Percentiles rank a stretch among this genome's conserved stretches.
These are phyloP conservation scores for Cytospora schulzeri DNA, from an alignment of 2,329 filamentous ascomycete genomes.

Conservation along the genomic window DNA sequence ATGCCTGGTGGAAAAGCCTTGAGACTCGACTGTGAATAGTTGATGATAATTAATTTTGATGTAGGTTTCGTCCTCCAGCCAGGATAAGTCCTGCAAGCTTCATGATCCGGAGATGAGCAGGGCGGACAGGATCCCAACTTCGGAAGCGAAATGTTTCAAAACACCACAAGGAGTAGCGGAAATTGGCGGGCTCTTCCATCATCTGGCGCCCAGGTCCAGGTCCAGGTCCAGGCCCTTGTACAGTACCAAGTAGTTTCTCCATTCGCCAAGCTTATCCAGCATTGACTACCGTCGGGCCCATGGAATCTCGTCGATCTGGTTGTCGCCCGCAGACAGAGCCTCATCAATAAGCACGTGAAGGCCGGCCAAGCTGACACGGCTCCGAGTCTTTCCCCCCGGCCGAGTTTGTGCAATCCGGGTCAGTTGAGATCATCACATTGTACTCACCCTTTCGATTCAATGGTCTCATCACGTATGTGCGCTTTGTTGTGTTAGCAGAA, in stretches of 20 bases:
- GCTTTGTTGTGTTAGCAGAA: too few relatives aligned
- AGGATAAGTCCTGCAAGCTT: too few relatives aligned
- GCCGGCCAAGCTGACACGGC: background rate
- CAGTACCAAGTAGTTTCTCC: background rate
- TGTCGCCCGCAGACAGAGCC: background rate
- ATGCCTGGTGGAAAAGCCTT: too few relatives aligned
- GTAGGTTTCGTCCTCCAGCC: too few relatives aligned
- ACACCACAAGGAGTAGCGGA: constrained; percentile 12
- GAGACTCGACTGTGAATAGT: background rate
- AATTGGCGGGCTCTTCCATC: constrained; percentile 14
- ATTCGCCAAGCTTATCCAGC: background rate
- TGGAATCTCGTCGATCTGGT: background rate
- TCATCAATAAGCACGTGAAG: background rate
- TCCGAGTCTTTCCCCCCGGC: background rate
- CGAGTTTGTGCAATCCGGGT: background rate
- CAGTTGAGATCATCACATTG: too few relatives aligned
- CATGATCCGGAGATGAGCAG: constrained; percentile 25
- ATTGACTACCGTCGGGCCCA: background rate
- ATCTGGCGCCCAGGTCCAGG: constrained; percentile 9
- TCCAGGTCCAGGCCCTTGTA: too few relatives aligned
- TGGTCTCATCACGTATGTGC: background rate
- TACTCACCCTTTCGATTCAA: background rate
- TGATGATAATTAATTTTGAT: too few relatives aligned
- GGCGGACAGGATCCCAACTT: constrained; percentile 14
- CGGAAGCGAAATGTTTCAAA: constrained; percentile 26